Evolutionary conservation across 192 early-diverging fungal genomes (phyloP), one percentile per base, ranked within the genome.

Genomic region (Physocladia obscura): DNA sequence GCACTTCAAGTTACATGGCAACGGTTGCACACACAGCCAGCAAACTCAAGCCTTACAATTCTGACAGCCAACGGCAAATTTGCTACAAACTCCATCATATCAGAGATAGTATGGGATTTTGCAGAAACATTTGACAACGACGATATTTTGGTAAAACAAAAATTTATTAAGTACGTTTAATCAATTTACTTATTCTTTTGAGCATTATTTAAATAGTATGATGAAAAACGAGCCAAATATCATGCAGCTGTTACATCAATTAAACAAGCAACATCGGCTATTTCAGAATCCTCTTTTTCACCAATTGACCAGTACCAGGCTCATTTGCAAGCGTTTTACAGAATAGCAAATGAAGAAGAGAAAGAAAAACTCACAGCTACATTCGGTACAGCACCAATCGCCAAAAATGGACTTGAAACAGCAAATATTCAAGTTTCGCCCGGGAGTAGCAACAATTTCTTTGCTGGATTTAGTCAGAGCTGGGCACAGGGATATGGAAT

Each of bases 1-100:
- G 93, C 87, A 0, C 77, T 96, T 29, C 93, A 96, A 70, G 64
- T 94, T 6, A 88, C 96, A 4, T 93, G 91, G 80, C 84, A 85
- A 67, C 84, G 91, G 4, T 83, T 87, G 31, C 84, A 92, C 71
- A 89, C 89, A 26, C 65, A 8, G 21, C 11, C 65, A 11, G 35
- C 65, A 4, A 5, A 21, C 15, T 34, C 51, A 2, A 30, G 48
- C 4, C 4, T 36, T 8, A 34, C 51, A 11, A 22, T 11, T 36
- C 21, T 11, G 15, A 51, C 65, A 6, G 40, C 11, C 65, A n/a
- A 5, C 17, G 30, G 51, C 11, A 21, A 57, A 30, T 29, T 68
- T 17, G 94, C 95, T 67, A 96, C 92, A 37, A 89, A 89, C 17
- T 84, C 92, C 19, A 87, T 88, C 49, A 85, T 88, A 69, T 89